Base-by-base conservation (phyloP, 495 filamentous ascomycete species). In the Jackrogersella multiformis region DNA sequence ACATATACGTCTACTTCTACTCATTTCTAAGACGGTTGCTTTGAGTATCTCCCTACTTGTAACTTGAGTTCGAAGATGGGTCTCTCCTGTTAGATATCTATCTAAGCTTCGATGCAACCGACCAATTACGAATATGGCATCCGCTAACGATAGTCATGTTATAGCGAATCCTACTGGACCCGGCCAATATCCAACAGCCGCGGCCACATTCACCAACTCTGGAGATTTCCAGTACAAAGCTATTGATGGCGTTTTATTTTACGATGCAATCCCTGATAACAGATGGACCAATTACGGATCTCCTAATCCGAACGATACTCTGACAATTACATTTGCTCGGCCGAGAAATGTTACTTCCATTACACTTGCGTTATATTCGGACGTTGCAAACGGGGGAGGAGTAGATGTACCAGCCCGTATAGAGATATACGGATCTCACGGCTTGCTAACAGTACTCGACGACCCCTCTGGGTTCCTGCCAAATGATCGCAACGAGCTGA, bases 241-340 rank as follows among this genome's bases (percentile, higher is more conserved):
- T 18, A 81, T 78, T 61, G 80, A 82, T 41, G 80, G 80, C 15
- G 73, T 79, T 32, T 54, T 82, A 10, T 82, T 74, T 55, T 81
- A 81, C 53, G 78, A 81, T 36, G 41, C 68, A 10, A 71, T 75
- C 4, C 80, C 80, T 0, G 79, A 81, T 38, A 81, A 82, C 57
- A 72, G 76, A 49, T 82, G 79, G 79, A 82, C 80, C 15, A 76
- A 81, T 64, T 80, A 81, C 54, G 58, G 71, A 38, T 78, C 73
- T 18, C 56, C 71, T 18, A 66, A 71, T 15, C 36, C 51, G 5
- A 78, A 80, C 57, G 73, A 77, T 61, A 81, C 75, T 5, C 54
- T 81, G 32, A 77, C 68, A 16, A 64, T 80, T 53, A 78, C 73
- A 5, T 78, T 81, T 58, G 68, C 80, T 35, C 75, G 80, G 0